Evolutionary conservation across 352 stramenopile species (phyloP).

Genomic region (Phytophthora pistaciae): DNA sequence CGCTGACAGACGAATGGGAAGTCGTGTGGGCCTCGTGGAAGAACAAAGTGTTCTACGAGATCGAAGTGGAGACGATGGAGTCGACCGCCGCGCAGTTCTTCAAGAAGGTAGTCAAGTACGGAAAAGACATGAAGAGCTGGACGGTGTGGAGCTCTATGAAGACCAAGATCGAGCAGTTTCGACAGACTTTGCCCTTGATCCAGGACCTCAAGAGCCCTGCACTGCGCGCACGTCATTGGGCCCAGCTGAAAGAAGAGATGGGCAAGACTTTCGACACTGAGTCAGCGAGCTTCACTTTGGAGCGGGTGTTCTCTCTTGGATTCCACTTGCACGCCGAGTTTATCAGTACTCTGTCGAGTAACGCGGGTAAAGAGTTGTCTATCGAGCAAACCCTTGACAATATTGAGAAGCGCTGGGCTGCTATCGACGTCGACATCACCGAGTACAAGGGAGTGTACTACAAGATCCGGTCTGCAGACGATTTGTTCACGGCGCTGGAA

Average conservation of each 20-base stretch:
- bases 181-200: slow-evolving; percentile 94
- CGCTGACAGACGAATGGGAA: slow-evolving; percentile 90
- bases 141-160: slow-evolving; percentile 92
- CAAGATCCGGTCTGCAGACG: slow-evolving; percentile 92
- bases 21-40: slow-evolving; percentile 93
- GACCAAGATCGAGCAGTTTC: slow-evolving; percentile 94
- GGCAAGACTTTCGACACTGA: slow-evolving; percentile 86
- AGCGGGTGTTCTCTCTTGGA: slow-evolving; percentile 88
- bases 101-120: slow-evolving; percentile 94
- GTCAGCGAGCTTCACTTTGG: slow-evolving; percentile 80
- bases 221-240: slow-evolving; percentile 90
- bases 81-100: slow-evolving; percentile 89
- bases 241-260: slow-evolving; percentile 90
- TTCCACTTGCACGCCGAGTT: slow-evolving; percentile 92
- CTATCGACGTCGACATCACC: slow-evolving; percentile 91
- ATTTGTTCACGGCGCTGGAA: slow-evolving; percentile 92
- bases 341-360: slow-evolving; percentile 91
- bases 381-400: slow-evolving; percentile 92
- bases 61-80: slow-evolving; percentile 94
- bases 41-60: slow-evolving; percentile 92
- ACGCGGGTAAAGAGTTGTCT: slow-evolving; percentile 93
- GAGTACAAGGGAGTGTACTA: slow-evolving; percentile 95
- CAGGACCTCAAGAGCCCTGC: slow-evolving; percentile 94
- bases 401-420: slow-evolving; percentile 90
- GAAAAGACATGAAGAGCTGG: slow-evolving; percentile 95